phyloP scores from a whole-genome alignment of 2,329 filamentous ascomycete genomes.

The Apiospora saccharicola region DNA sequence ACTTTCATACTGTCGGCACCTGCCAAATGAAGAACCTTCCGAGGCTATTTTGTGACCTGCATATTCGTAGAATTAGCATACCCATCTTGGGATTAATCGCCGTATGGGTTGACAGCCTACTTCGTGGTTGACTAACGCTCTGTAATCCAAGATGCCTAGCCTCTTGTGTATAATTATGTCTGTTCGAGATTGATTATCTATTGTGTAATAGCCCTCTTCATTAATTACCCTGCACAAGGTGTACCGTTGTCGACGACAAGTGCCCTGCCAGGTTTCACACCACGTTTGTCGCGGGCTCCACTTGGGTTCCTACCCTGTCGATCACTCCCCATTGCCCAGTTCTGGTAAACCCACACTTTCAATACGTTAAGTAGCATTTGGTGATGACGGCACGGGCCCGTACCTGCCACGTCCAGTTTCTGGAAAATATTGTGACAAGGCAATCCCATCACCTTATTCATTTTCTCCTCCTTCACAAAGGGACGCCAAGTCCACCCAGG shows the following conservation, averaged over 20 bases:
- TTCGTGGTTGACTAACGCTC: no score
- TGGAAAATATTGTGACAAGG: background rate
- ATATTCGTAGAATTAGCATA: no score
- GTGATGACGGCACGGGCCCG: background rate
- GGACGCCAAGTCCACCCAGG: background rate
- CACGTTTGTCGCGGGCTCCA: background rate
- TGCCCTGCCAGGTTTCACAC: background rate
- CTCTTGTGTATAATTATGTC: no score
- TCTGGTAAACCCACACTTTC: background rate
- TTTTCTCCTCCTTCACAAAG: background rate
- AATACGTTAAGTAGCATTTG: background rate
- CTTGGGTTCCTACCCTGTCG: background rate
- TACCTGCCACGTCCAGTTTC: background rate
- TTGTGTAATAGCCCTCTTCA: no score
- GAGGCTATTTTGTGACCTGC: no score
- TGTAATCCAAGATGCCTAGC: no score
- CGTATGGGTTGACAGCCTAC: no score
- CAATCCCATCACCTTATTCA: background rate
- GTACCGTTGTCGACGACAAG: background rate
- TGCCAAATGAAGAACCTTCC: no score
- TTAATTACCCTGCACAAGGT: background rate
- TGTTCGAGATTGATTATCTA: no score
- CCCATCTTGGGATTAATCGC: no score
- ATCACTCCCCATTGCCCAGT: background rate
- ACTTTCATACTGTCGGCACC: background rate